These are phyloP conservation scores for Coniferiporia weirii DNA, from an alignment of 1,284 basidiomycete genomes.

Conservation along the genomic window DNA sequence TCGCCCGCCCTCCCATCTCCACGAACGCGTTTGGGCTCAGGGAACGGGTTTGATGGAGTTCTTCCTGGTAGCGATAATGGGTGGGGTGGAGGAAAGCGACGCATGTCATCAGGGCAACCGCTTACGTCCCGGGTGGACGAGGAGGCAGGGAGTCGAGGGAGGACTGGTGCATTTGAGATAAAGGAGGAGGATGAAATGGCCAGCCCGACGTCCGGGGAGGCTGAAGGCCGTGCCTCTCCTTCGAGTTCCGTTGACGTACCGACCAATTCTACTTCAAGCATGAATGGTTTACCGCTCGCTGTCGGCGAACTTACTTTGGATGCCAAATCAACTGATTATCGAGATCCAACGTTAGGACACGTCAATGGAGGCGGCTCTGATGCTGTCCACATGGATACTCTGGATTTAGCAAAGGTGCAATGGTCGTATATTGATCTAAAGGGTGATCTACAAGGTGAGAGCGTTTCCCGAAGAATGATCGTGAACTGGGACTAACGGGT, in stretches of 20 bases:
- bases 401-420: slow-evolving; percentile 45
- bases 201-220: background rate
- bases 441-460: slow-evolving; percentile 81
- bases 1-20: slow-evolving; percentile 61
- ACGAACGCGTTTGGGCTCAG: slow-evolving; percentile 54
- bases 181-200: slow-evolving; percentile 54
- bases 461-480: background rate
- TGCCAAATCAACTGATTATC: slow-evolving; percentile 17
- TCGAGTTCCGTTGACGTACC: background rate
- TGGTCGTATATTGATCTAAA: slow-evolving; percentile 93
- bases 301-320: slow-evolving; percentile 1
- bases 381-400: background rate
- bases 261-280: background rate
- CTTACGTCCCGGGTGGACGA: slow-evolving; percentile 31
- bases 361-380: background rate
- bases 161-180: slow-evolving; percentile 33
- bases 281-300: background rate
- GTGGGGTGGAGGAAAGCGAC: slow-evolving; percentile 40
- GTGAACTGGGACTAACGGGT: background rate
- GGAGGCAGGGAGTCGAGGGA: slow-evolving; percentile 37
- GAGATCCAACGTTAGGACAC: slow-evolving; percentile 21
- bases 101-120: slow-evolving; percentile 27
- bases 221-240: background rate
- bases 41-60: slow-evolving; percentile 66
- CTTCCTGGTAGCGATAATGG: slow-evolving; percentile 57